Evolutionary conservation across 106 monocot species (phyloP).

Genomic region (Allium fistulosum): DNA sequence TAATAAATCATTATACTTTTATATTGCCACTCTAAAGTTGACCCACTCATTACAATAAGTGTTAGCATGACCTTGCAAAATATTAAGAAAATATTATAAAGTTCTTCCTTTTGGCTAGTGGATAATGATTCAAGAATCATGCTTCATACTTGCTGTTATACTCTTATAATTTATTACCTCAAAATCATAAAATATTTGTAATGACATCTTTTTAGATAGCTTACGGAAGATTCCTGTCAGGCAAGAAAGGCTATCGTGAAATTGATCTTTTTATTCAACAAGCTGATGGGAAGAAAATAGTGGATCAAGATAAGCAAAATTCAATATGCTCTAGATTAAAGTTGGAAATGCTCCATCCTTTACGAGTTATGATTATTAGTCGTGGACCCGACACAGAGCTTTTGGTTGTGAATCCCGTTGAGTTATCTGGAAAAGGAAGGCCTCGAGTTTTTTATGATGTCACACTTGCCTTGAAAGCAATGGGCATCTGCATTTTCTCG

Average conservation of each 20-base stretch:
- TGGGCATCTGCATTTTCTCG: slow-evolving; percentile 91
- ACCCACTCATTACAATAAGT: too few relatives aligned
- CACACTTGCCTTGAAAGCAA: slow-evolving; percentile 55
- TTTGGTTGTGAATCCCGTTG: slow-evolving; percentile 86
- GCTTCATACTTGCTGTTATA: too few relatives aligned
- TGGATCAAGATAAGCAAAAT: slow-evolving; percentile 72
- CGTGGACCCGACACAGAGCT: slow-evolving; percentile 93
- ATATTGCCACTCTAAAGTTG: too few relatives aligned
- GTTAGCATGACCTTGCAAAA: too few relatives aligned
- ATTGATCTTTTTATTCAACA: slow-evolving; percentile 83
- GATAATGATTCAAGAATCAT: neutral
- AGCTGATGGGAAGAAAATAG: slow-evolving; percentile 68
- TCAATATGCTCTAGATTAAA: slow-evolving; percentile 43
- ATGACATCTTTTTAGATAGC: slow-evolving; percentile 38
- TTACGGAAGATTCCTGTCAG: slow-evolving; percentile 67
- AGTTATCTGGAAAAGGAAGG: slow-evolving; percentile 77
- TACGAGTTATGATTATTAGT: slow-evolving; percentile 55
- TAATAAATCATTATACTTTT: too few relatives aligned
- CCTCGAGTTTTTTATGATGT: slow-evolving; percentile 81
- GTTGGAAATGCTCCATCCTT: slow-evolving; percentile 80
- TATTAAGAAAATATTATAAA: neutral
- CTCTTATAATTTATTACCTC: neutral
- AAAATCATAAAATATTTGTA: neutral
- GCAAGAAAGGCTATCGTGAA: slow-evolving; percentile 74
- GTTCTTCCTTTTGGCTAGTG: neutral